A percentile compares a stretch with the other conserved stretches of the same genome.
Evolutionary conservation across 2,329 filamentous ascomycete genomes (phyloP).

Genomic region (Pyrenochaeta sp.): DNA sequence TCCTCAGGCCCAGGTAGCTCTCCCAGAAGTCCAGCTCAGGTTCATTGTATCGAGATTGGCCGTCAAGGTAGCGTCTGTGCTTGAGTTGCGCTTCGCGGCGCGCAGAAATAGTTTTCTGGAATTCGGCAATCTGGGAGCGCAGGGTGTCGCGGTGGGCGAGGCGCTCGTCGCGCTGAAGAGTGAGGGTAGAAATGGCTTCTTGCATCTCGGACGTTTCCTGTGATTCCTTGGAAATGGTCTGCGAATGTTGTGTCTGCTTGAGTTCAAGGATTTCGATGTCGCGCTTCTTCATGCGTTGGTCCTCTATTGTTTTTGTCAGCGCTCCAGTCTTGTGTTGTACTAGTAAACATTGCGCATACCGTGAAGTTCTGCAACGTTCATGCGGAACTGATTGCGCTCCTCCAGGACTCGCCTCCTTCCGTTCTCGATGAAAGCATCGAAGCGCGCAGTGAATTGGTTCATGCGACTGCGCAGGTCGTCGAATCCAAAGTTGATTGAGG

Average conservation of each 20-base stretch:
- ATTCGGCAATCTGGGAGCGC: constrained; percentile 65
- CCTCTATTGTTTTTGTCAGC: constrained; percentile 65
- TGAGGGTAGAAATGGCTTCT: constrained; percentile 64
- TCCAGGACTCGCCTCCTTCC: constrained; percentile 88
- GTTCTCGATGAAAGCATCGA: constrained; percentile 93
- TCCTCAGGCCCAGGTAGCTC: constrained; percentile 83
- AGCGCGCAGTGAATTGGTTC: constrained; percentile 87
- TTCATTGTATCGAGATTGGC: constrained; percentile 85
- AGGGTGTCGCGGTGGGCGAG: constrained; percentile 63
- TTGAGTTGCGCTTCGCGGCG: constrained; percentile 74
- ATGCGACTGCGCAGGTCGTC: constrained; percentile 95
- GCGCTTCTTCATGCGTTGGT: constrained; percentile 86
- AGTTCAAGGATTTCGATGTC: constrained; percentile 83
- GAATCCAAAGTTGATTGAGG: constrained; percentile 93
- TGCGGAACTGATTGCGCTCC: constrained; percentile 91
- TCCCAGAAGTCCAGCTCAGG: constrained; percentile 98
- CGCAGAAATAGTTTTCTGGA: constrained; percentile 73
- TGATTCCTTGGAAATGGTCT: constrained; percentile 77
- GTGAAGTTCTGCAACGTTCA: constrained; percentile 87
- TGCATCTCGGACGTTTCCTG: constrained; percentile 74
- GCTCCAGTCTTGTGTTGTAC: not conserved
- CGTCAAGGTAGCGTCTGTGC: constrained; percentile 77
- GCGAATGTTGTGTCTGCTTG: constrained; percentile 73
- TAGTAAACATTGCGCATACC: too few species aligned
- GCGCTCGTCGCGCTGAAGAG: constrained; percentile 63